These are phyloP conservation scores for Rubia yunnanensis DNA, from an alignment of 257 asterid genomes.

Conservation along the genomic window DNA sequence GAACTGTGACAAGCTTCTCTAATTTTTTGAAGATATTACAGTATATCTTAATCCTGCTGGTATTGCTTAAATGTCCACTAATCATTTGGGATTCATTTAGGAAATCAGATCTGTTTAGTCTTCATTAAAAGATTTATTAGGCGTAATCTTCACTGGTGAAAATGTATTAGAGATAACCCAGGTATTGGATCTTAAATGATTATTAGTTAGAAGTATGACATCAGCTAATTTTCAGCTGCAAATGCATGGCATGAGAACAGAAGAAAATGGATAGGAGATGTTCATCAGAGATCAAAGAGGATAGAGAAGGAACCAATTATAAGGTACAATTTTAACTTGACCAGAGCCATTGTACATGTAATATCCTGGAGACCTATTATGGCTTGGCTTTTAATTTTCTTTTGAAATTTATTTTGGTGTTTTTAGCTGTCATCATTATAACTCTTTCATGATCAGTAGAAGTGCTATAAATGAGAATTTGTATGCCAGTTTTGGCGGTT, in stretches of 20 bases:
- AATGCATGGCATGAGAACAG: slow-evolving; percentile 78
- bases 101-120: not conserved
- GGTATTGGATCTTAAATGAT: not conserved
- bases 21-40: not conserved
- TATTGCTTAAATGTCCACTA: not conserved
- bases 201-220: not conserved
- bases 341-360: not conserved
- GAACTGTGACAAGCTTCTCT: not conserved
- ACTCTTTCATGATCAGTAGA: not conserved
- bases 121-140: not conserved
- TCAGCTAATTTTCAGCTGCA: slow-evolving; percentile 41
- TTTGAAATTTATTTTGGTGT: not conserved
- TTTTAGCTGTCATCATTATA: not conserved
- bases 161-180: not conserved
- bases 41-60: not conserved
- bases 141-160: not conserved
- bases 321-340: slow-evolving; percentile 35
- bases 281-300: slow-evolving; percentile 36
- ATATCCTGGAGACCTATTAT: not conserved
- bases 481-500: not conserved
- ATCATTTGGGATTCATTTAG: not conserved
- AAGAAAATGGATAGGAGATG: slow-evolving; percentile 68
- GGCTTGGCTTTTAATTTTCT: not conserved
- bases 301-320: slow-evolving; percentile 64
- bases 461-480: not conserved